Base-by-base conservation (phyloP, 192 early-diverging fungal genomes). In the Oehlia diaphana region DNA sequence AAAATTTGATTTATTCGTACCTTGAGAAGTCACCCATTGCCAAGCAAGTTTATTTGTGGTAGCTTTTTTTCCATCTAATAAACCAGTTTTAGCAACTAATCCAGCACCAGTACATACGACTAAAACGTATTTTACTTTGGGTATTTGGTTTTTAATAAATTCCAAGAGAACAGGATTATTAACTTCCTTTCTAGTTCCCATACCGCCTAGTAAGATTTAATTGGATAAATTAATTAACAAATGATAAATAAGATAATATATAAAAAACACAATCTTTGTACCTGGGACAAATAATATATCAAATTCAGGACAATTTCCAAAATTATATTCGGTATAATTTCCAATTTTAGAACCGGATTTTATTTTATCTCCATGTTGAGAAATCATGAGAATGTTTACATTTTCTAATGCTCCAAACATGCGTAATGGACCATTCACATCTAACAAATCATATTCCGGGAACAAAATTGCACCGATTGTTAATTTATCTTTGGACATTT, bases 31-130 rank as follows among this genome's bases (percentile, higher is more conserved):
- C 12, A 86, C 62, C 49, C 23, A 70, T 19, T 69, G 13, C n/a
- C 44, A 84, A 9, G 58, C 37, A 62, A 26, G 23, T 35, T 85
- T 85, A 53, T 83, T 86, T 8, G 82, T 44, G 0, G 88, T 89
- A 2, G 84, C 82, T 13, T 49, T 81, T 19, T 81, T 78, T 26
- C 87, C 88, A 71, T 89, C 87, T 12, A 88, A 74, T 8, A 86
- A 53, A 5, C 87, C 87, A 10, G 88, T 85, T 33, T 80, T 84
- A 53, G 89, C 87, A 9, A 85, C 63, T 19, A 90, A 28, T 9
- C 80, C 78, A 33, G 84, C 61, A 12, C 87, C 89, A 31, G 83
- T 89, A 77, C 89, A 90, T 16, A 90, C 85, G 14, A 12, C 5
- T 26, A 73, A 58, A 5, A 50, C 47, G 7, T 73, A 58, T 49